These are phyloP conservation scores for Ophiostoma tasmaniense DNA, from an alignment of 2,329 filamentous ascomycete species.

Conservation along the genomic window DNA sequence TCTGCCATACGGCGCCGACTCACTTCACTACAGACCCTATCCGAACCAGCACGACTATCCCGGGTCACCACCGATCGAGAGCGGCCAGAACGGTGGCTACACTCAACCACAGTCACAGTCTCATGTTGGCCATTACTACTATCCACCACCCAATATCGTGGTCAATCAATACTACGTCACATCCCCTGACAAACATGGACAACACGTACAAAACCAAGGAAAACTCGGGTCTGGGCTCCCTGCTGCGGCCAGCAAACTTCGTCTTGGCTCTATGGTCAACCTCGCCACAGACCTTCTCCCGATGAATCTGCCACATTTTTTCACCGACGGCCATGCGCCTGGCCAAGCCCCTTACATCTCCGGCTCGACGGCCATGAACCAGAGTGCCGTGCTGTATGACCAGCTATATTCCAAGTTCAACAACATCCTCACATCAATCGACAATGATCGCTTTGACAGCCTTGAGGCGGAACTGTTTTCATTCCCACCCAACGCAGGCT, in stretches of 20 bases:
- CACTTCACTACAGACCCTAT: background rate
- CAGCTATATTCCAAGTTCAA: slow-evolving; percentile 56
- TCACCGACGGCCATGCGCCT: slow-evolving; percentile 36
- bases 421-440: slow-evolving; percentile 62
- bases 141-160: slow-evolving; percentile 34
- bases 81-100: background rate
- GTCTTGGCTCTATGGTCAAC: slow-evolving; percentile 35
- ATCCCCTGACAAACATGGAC: slow-evolving; percentile 20
- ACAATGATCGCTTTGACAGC: slow-evolving; percentile 48
- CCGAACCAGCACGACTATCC: background rate
- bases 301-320: slow-evolving; percentile 29
- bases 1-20: background rate
- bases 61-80: background rate
- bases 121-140: slow-evolving; percentile 19
- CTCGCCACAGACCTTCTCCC: slow-evolving; percentile 36
- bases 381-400: slow-evolving; percentile 45
- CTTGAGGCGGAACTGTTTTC: slow-evolving; percentile 47
- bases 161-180: slow-evolving; percentile 45
- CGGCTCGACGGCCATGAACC: slow-evolving; percentile 37
- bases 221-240: background rate
- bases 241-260: slow-evolving; percentile 27
- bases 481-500: slow-evolving; percentile 26
- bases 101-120: background rate
- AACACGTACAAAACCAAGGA: background rate
- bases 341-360: slow-evolving; percentile 37